These are phyloP conservation scores for Chamaenerion angustifolium DNA, from an alignment of 345 rosid genomes.

Conservation along the genomic window DNA sequence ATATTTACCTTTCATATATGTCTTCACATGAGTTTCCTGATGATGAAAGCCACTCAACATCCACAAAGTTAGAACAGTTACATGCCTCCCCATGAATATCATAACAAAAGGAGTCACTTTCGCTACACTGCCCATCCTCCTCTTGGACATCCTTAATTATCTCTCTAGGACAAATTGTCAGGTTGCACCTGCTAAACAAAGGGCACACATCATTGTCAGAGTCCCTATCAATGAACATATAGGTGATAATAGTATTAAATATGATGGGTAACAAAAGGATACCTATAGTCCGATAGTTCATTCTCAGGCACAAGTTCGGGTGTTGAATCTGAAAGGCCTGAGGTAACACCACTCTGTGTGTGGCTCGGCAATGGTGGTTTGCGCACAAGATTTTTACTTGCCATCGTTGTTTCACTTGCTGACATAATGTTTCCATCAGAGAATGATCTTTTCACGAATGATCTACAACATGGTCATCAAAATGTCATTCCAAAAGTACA, in stretches of 20 bases:
- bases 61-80: slow-evolving; percentile 61
- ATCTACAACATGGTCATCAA: slow-evolving; percentile 22
- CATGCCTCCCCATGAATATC: slow-evolving; percentile 46
- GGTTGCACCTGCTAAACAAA: too few species aligned
- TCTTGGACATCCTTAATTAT: slow-evolving; percentile 27
- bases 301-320: slow-evolving; percentile 43
- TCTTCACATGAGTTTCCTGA: slow-evolving; percentile 91
- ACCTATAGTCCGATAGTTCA: slow-evolving; percentile 48
- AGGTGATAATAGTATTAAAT: too few species aligned
- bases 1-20: slow-evolving; percentile 46
- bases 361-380: slow-evolving; percentile 22
- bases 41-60: slow-evolving; percentile 80
- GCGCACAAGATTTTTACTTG: slow-evolving; percentile 21
- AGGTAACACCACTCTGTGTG: slow-evolving; percentile 16
- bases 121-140: slow-evolving; percentile 27
- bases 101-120: slow-evolving; percentile 34
- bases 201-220: too few species aligned
- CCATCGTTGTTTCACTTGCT: slow-evolving; percentile 31
- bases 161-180: too few species aligned
- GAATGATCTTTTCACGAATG: slow-evolving; percentile 58
- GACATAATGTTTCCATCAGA: slow-evolving; percentile 71
- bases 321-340: slow-evolving; percentile 54
- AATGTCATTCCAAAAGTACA: background rate
- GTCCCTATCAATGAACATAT: too few species aligned
- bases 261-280: slow-evolving; percentile 2